Evolutionary conservation across 2,329 filamentous ascomycete genomes (phyloP), one percentile per base, ranked within the genome.

Genomic region (Periconia sp.): DNA sequence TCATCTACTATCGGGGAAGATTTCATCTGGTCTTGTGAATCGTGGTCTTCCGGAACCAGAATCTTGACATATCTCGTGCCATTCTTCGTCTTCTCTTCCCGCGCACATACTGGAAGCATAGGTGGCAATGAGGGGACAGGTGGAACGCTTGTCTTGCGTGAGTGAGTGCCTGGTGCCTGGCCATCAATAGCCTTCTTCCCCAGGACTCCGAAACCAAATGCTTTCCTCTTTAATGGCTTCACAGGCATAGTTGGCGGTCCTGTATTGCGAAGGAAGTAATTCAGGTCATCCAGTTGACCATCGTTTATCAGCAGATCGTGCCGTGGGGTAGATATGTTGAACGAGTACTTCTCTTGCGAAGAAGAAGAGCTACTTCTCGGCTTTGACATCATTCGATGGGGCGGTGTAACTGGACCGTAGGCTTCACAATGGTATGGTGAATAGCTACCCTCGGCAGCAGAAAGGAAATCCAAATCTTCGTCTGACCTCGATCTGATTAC

Each of bases 61-160:
- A 71, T 72, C 41, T 57, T 61, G 3, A 71, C 55, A 58, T 71
- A 66, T 33, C 59, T 66, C n/a, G 63, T 60, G 11, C 69, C 69
- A 11, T 55, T 57, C 10, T 57, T 58, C 2, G 69, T 71, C 20
- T 55, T 68, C 59, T 61, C 64, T 44, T 71, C 67, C 15, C 59
- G 57, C 8, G 68, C 60, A 23, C 68, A 71, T 11, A 14, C 11
- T 5, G 33, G 15, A n/a, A 37, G 33, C 33, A 37, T 37, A 5
- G 33, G 33, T 37, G 33, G 33, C 33, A 37, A n/a, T 37, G 33
- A 3, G 11, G 33, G 33, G 33, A 37, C 33, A 6, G 64, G 50
- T 14, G 65, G 66, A 31, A 48, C 33, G 15, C 30, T 6, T 8
- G 41, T 13, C 15, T 23, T n/a, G 13, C 3, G 11, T 15, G 9